phyloP scores from a whole-genome alignment of 1,284 basidiomycete species.

The Mycosarcoma maydis region DNA sequence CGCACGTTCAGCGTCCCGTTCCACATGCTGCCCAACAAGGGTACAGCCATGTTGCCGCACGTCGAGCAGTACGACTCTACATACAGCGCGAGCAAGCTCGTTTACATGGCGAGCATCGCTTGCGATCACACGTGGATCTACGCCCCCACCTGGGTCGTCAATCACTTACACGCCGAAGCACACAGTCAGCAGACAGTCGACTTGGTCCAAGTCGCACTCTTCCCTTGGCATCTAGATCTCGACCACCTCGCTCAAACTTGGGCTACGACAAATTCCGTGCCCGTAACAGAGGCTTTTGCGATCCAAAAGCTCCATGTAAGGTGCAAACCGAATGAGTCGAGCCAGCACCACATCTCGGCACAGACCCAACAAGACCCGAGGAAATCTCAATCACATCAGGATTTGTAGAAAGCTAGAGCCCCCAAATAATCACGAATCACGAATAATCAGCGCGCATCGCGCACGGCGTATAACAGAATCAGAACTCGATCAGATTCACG shows the following conservation, averaged over 20 bases:
- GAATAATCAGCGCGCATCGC: too few relatives aligned
- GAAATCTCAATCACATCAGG: not conserved
- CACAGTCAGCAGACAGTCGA: not conserved
- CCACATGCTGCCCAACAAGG: conserved; percentile 30
- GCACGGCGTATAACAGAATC: too few relatives aligned
- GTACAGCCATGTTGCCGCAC: conserved; percentile 1
- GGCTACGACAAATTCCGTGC: too few relatives aligned
- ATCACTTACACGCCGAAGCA: not conserved
- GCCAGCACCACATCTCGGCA: not conserved
- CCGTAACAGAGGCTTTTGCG: conserved; percentile 15
- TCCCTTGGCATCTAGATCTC: conserved; percentile 30
- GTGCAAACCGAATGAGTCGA: not conserved
- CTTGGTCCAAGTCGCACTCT: not conserved
- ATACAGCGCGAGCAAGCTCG: not conserved
- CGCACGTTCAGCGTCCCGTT: conserved; percentile 43
- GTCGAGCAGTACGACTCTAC: conserved; percentile 10
- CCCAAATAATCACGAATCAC: too few relatives aligned
- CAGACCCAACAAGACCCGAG: conserved; percentile 2
- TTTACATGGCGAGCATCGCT: not conserved
- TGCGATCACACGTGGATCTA: conserved; percentile 21
- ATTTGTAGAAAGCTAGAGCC: too few relatives aligned
- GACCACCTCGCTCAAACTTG: conserved; percentile 37
- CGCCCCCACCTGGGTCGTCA: conserved; percentile 11
- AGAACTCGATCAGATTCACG: too few relatives aligned
- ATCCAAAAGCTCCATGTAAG: conserved; percentile 14